Evolutionary conservation across 768 basidiomycete genomes (phyloP).

Genomic region (Mycena kentingensis): DNA sequence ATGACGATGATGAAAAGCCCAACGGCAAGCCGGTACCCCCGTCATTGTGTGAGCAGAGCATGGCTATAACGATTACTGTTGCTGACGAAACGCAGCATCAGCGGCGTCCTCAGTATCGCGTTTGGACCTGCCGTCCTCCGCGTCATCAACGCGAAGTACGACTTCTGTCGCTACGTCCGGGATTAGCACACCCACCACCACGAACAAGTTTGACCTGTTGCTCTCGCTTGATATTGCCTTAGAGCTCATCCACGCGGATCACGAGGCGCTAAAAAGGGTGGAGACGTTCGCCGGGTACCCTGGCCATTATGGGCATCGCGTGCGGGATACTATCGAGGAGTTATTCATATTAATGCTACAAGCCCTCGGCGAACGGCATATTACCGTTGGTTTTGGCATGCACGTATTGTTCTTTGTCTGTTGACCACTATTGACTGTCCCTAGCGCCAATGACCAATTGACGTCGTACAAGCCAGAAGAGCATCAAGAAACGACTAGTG

Average conservation of each 20-base stretch:
- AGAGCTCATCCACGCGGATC: conserved; percentile 89
- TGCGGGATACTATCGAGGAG: conserved; percentile 93
- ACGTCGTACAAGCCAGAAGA: conserved; percentile 85
- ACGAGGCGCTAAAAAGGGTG: conserved; percentile 88
- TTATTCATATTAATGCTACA: conserved; percentile 84
- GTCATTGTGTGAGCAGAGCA: conserved; percentile 17
- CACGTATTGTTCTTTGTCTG: conserved; percentile 39
- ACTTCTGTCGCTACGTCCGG: conserved; percentile 17
- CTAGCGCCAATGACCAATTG: conserved; percentile 89
- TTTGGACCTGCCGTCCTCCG: conserved; percentile 20
- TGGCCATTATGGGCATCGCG: conserved; percentile 81
- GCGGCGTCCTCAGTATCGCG: conserved; percentile 27
- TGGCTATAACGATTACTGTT: too few species aligned
- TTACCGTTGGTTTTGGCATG: conserved; percentile 77
- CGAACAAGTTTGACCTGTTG: conserved; percentile 71
- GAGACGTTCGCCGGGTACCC: conserved; percentile 91
- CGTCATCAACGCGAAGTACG: conserved; percentile 14
- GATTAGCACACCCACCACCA: conserved; percentile 11
- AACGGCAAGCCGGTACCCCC: conserved; percentile 1
- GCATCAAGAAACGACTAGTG: conserved; percentile 75
- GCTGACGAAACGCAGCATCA: conserved; percentile 11
- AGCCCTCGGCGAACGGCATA: conserved; percentile 75
- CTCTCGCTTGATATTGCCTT: conserved; percentile 91
- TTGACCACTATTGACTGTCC: conserved; percentile 14
- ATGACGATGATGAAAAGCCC: conserved; percentile 33